phyloP scores from a whole-genome alignment of 108 stramenopile genomes.

The Nannochloropsis granulata region DNA sequence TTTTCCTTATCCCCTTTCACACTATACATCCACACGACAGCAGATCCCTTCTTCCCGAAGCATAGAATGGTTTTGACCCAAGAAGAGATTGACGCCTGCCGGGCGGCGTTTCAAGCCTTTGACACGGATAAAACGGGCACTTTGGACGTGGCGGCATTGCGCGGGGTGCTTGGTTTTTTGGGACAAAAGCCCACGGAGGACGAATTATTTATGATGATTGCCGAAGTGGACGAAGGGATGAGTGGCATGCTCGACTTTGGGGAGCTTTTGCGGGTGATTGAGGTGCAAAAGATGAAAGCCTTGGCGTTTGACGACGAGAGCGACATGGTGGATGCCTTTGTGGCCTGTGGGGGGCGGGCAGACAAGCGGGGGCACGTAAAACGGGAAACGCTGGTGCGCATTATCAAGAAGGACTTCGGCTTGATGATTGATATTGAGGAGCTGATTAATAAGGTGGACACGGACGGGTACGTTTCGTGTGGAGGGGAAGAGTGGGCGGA shows the following conservation, averaged over 20 bases:
- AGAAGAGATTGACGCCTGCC: conserved; percentile 55
- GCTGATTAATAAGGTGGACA: conserved; percentile 44
- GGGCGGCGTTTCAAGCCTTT: conserved; percentile 68
- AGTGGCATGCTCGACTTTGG: conserved; percentile 70
- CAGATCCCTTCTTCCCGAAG: too few species aligned
- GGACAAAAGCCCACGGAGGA: conserved; percentile 79
- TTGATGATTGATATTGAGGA: conserved; percentile 59
- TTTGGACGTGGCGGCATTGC: conserved; percentile 73
- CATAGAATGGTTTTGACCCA: conserved; percentile 42
- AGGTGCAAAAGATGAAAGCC: conserved; percentile 65
- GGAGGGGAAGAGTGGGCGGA: neutral
- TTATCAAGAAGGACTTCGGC: conserved; percentile 54
- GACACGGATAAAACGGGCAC: conserved; percentile 65
- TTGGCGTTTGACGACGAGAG: conserved; percentile 58
- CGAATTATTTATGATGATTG: conserved; percentile 68
- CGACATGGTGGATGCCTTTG: conserved; percentile 78
- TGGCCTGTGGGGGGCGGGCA: conserved; percentile 60
- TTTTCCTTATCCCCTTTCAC: too few species aligned
- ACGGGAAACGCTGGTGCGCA: conserved; percentile 50
- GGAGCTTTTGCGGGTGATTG: conserved; percentile 65
- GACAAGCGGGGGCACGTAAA: conserved; percentile 50
- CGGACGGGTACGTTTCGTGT: neutral
- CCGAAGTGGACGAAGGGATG: conserved; percentile 74
- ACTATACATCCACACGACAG: too few species aligned
- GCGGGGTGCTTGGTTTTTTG: conserved; percentile 64